Evolutionary conservation across 805 yeast species (phyloP).

Genomic region (Debaryomyces prosopidis): DNA sequence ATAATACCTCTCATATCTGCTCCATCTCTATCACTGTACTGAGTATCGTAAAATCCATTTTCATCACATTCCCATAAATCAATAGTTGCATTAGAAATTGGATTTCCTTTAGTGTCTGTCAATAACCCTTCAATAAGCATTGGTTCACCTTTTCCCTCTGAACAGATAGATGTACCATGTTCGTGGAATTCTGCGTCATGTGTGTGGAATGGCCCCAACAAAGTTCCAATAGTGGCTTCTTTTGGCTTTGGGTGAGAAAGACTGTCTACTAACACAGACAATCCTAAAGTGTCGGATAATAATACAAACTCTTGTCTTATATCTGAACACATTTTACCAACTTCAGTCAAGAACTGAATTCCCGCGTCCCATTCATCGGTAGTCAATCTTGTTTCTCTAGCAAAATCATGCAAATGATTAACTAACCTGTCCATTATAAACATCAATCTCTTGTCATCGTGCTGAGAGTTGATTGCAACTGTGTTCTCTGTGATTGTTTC

Average conservation of each 20-base stretch:
- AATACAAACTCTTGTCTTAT: constrained; percentile 21
- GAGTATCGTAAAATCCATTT: constrained; percentile 21
- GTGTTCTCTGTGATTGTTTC: constrained; percentile 21
- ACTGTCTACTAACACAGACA: constrained; percentile 20
- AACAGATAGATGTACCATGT: constrained; percentile 15
- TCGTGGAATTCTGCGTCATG: constrained; percentile 20
- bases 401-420: constrained; percentile 20
- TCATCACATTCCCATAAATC: constrained; percentile 24
- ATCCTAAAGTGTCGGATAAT: constrained; percentile 18
- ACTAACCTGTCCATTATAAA: constrained; percentile 13
- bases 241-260: constrained; percentile 22
- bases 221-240: constrained; percentile 19
- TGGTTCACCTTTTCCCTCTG: constrained; percentile 21
- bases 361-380: constrained; percentile 20
- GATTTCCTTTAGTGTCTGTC: constrained; percentile 15
- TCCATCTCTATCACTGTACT: constrained; percentile 16
- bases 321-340: constrained; percentile 19
- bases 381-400: constrained; percentile 20
- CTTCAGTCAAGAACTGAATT: constrained; percentile 17
- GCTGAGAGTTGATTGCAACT: constrained; percentile 17
- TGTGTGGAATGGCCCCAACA: constrained; percentile 23
- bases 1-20: constrained; percentile 22
- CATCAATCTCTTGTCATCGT: constrained; percentile 8
- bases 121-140: constrained; percentile 19
- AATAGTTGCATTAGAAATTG: constrained; percentile 17